Conservation (phyloP, 176 grass and related monocot species). For the Oryza meridionalis region DNA sequence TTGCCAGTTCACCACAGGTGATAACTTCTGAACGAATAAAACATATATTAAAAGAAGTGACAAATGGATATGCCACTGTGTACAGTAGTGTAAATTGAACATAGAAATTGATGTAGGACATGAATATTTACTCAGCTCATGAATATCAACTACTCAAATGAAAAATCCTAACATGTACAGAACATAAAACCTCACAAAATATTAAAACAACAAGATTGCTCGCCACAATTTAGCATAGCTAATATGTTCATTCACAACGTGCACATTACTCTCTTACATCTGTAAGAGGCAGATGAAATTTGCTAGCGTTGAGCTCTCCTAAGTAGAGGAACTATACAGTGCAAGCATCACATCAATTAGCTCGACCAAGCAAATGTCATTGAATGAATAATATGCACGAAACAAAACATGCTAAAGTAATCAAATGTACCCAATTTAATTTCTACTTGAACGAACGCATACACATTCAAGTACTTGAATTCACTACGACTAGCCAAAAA, state of each 20-base stretch:
- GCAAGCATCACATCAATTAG: background rate
- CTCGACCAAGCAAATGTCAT: background rate
- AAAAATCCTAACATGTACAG: background rate
- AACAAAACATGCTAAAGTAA: background rate
- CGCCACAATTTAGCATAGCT: background rate
- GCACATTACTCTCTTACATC: background rate
- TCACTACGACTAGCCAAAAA: background rate
- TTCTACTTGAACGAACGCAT: background rate
- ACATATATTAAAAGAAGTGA: background rate
- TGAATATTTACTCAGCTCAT: slow-evolving; percentile 2
- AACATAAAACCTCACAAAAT: slow-evolving; percentile 8
- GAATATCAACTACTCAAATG: background rate
- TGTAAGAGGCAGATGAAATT: background rate
- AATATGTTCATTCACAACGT: background rate
- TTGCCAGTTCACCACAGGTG: background rate
- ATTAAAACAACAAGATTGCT: background rate
- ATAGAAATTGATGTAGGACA: slow-evolving; percentile 11
- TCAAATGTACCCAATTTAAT: background rate
- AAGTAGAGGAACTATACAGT: background rate
- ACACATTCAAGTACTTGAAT: background rate
- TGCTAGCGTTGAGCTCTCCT: background rate
- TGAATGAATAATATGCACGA: background rate
- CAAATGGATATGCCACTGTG: background rate
- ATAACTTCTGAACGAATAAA: background rate
- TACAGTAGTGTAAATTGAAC: background rate